Percentiles rank a stretch among this genome's conserved stretches.
phyloP scores from a whole-genome alignment of 2,329 filamentous ascomycete species.

The Myriosclerotinia curreyana region DNA sequence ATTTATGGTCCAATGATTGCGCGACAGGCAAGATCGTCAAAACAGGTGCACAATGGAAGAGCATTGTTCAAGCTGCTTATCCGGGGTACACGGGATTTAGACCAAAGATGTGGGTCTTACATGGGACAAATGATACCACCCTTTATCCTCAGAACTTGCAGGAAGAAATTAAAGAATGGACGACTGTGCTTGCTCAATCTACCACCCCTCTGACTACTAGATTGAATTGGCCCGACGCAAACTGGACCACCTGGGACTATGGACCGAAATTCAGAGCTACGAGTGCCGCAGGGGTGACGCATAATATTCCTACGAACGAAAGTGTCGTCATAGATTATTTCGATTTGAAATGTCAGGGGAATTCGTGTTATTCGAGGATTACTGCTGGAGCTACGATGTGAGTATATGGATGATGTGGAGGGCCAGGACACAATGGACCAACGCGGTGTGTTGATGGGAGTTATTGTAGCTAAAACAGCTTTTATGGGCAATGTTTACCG shows the following conservation, averaged over 20 bases:
- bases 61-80: slow-evolving; percentile 38
- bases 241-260: slow-evolving; percentile 35
- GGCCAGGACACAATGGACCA: neutral
- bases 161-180: slow-evolving; percentile 48
- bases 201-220: slow-evolving; percentile 28
- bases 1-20: slow-evolving; percentile 53
- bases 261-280: slow-evolving; percentile 30
- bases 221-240: slow-evolving; percentile 32
- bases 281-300: slow-evolving; percentile 27
- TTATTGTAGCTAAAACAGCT: neutral
- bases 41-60: slow-evolving; percentile 48
- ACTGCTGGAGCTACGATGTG: neutral
- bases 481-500: neutral
- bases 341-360: slow-evolving; percentile 26
- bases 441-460: neutral
- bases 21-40: slow-evolving; percentile 36
- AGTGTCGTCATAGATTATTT: slow-evolving; percentile 31
- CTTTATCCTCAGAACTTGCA: slow-evolving; percentile 43
- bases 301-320: slow-evolving; percentile 32
- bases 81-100: slow-evolving; percentile 39
- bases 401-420: neutral
- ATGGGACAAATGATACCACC: slow-evolving; percentile 42
- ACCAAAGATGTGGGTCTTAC: slow-evolving; percentile 33
- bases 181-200: slow-evolving; percentile 42
- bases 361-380: slow-evolving; percentile 18